These are phyloP conservation scores for Pseudevernia furfuracea DNA, from an alignment of 495 filamentous ascomycete genomes.

Conservation along the genomic window DNA sequence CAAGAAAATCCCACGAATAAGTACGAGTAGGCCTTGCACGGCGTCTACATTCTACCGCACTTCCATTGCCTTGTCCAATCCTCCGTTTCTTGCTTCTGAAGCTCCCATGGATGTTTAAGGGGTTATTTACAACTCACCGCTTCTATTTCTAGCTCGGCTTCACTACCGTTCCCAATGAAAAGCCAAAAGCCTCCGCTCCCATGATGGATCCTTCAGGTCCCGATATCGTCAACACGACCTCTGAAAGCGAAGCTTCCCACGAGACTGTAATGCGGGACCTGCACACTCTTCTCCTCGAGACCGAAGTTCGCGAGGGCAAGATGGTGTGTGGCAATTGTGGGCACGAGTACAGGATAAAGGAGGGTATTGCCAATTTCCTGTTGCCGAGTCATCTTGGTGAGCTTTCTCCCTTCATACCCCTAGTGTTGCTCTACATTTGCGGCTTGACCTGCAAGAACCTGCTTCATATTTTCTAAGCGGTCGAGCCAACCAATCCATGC, in stretches of 20 bases:
- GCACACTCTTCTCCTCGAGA: slow-evolving; percentile 80
- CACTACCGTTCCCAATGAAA: slow-evolving; percentile 59
- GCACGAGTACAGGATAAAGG: slow-evolving; percentile 84
- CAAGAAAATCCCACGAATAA: too few species aligned
- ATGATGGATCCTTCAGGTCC: background rate
- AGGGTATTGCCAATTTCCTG: slow-evolving; percentile 94
- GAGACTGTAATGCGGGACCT: slow-evolving; percentile 66
- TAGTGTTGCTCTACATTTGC: background rate
- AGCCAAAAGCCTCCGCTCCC: slow-evolving; percentile 15
- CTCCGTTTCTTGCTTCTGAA: background rate
- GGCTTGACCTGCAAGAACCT: background rate
- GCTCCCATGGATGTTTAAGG: background rate
- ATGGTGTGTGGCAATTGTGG: slow-evolving; percentile 86
- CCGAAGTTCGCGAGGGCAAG: slow-evolving; percentile 76
- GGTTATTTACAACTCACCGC: background rate
- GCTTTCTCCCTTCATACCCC: background rate
- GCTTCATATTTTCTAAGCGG: background rate
- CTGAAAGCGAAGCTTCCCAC: slow-evolving; percentile 47
- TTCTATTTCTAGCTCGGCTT: slow-evolving; percentile 62
- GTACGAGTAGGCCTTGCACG: background rate
- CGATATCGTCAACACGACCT: background rate
- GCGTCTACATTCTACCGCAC: background rate
- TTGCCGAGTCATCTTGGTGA: slow-evolving; percentile 83
- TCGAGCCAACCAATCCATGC: background rate
- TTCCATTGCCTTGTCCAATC: background rate